phyloP scores from a whole-genome alignment of 768 basidiomycete species.

The Boletus rubropictus region DNA sequence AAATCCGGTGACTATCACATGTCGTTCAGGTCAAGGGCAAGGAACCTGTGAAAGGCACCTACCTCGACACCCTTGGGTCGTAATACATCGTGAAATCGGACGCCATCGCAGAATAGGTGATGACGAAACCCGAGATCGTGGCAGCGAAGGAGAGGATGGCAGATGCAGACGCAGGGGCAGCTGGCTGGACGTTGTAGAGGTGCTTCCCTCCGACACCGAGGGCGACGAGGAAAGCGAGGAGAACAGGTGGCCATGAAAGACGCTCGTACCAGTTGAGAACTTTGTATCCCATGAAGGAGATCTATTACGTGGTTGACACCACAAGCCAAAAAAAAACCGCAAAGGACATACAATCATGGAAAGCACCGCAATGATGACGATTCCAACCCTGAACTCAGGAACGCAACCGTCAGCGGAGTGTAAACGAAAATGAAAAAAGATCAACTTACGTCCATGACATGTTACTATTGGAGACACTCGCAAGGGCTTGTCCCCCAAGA shows the following conservation, averaged over 20 bases:
- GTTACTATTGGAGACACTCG: conserved; percentile 45
- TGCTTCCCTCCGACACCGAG: conserved; percentile 72
- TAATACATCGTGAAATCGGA: conserved; percentile 78
- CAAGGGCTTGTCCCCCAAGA: conserved; percentile 61
- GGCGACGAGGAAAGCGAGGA: conserved; percentile 67
- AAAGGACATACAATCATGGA: conserved; percentile 50
- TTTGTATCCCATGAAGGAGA: conserved; percentile 63
- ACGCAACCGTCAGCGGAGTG: conserved; percentile 3
- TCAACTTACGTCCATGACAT: conserved; percentile 46
- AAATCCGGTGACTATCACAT: conserved; percentile 48
- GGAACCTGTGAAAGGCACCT: conserved; percentile 5
- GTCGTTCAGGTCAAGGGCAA: conserved; percentile 8
- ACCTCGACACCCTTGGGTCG: conserved; percentile 54
- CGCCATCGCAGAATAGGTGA: conserved; percentile 55
- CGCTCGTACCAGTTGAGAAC: conserved; percentile 70
- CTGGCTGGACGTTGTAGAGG: conserved; percentile 42
- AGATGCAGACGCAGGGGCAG: conserved; percentile 48
- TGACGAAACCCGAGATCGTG: conserved; percentile 66
- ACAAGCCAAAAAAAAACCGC: background rate
- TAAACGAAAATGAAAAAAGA: conserved; percentile 4
- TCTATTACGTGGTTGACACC: conserved; percentile 26
- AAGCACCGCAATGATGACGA: conserved; percentile 67
- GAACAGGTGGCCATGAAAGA: conserved; percentile 69
- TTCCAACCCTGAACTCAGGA: conserved; percentile 55
- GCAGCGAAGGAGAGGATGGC: conserved; percentile 61